Base-by-base conservation (phyloP, 768 basidiomycete genomes). In the Suillus ampliporus region DNA sequence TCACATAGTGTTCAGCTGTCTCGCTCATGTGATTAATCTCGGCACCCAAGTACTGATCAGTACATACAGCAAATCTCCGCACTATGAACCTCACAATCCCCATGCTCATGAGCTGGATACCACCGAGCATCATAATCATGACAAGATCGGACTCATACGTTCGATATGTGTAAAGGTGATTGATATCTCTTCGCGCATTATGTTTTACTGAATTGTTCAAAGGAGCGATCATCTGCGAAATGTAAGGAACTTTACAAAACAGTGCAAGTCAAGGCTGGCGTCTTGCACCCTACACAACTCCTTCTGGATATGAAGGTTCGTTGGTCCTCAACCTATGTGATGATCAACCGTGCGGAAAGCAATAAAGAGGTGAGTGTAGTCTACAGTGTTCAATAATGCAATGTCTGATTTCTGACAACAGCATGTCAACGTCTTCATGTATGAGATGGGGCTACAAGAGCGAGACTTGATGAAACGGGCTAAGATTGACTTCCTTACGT, bases 1-100 rank as follows among this genome's bases (percentile, higher is more conserved):
- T 46, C 46, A 47, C 46, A 46, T 47, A 7, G 46, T 47, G 46
- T 47, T 47, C 13, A 75, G 73, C 17, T 78, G 77, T 60, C 68
- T 76, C 31, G 73, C 71, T 0, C 77, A 78, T 60, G 65, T 77
- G 37, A 72, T 78, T 64, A 78, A 78, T 43, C 68, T 78, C 0
- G 74, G 69, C 5, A 74, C 70, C 0, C 75, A 78, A 60, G 74
- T 66, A 1, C 13, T 78, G n/a, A 64, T 78, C 8, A 59, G 28
- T 47, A 47, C 46, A 47, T 47, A 47, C 46, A 47, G 46, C 13
- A 47, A 23, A 47, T 11, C 46, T 0, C 0, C 13, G 0, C 46
- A 47, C 7, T 47, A 47, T 1, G 23, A 23, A 23, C 46, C 46
- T 23, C 46, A 47, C 46, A 47, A 47, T 11, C 46, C 46, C 46